Evolutionary conservation across 2,329 filamentous ascomycete species (phyloP), one percentile per base, ranked within the genome.

Genomic region (Botrytis sinoallii): DNA sequence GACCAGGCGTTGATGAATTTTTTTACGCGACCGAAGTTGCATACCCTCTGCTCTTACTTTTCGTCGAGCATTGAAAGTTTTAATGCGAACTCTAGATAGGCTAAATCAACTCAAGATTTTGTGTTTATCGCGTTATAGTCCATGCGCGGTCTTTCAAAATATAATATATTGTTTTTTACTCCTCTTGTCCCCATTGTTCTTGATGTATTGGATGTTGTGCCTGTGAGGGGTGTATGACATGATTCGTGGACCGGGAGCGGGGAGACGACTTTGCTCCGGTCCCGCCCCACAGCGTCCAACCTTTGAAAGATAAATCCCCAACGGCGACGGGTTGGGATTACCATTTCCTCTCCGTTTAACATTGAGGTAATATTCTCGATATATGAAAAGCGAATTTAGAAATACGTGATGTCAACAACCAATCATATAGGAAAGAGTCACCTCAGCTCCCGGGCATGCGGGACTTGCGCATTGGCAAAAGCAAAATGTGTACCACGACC

Each of bases 1-100:
- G 59, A 57, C n/a, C 44, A 52, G 71, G 71, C 71, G 71, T 73
- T 73, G 18, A 55, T 57, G 40, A 66, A 66, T n/a, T 65, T 61
- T 72, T 72, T 59, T 48, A 69, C 52, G 68, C 46, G 71, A 72
- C 71, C 42, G 38, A 70, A 70, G 44, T 73, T 70, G 71, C 71
- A 73, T 73, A 73, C 71, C 66, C 71, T 64, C 55, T 61, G 71
- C 71, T 73, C 66, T 66, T 73, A 42, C 59, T 42, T n/a, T 61
- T 29, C 59, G 44, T 73, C 59, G 35, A 63, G 71, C 71, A 73
- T 63, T 70, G 71, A 70, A 69, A 70, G 38, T 63, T 63, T 63
- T 70, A 73, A 73, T 70, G 64, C 71, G 42, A n/a, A 40, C 60
- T 61, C 63, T 72, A 72, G 71, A 72, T 72, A 72, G 63, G 60